Conservation (phyloP, 1,139 yeast genomes). For the Casaregolazyma suthepensis region DNA sequence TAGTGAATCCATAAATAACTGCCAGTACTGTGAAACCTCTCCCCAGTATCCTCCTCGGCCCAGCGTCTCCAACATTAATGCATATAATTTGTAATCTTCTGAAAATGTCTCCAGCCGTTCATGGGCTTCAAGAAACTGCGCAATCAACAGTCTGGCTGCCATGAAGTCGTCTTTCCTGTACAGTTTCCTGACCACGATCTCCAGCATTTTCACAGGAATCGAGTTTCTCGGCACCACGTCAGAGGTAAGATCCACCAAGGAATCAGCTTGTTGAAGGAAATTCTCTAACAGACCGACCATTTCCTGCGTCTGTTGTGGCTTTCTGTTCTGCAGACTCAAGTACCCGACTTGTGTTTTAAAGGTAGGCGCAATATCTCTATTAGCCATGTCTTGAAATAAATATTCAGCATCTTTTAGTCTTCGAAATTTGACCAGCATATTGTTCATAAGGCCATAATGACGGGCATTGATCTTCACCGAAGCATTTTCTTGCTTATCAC, state of each 20-base stretch:
- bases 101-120: not conserved
- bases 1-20: slow-evolving; percentile 11
- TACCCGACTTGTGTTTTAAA: slow-evolving; percentile 21
- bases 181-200: slow-evolving; percentile 13
- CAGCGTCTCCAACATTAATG: slow-evolving; percentile 13
- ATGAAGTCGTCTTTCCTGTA: slow-evolving; percentile 11
- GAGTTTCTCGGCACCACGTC: slow-evolving; percentile 21
- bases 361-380: slow-evolving; percentile 20
- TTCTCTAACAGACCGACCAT: slow-evolving; percentile 12
- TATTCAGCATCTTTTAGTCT: slow-evolving; percentile 15
- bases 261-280: slow-evolving; percentile 13
- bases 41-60: slow-evolving; percentile 15
- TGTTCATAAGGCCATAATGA: slow-evolving; percentile 27
- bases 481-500: slow-evolving; percentile 6
- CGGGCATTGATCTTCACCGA: slow-evolving; percentile 18
- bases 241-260: slow-evolving; percentile 23
- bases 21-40: slow-evolving; percentile 14
- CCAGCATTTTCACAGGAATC: slow-evolving; percentile 23
- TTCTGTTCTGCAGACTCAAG: slow-evolving; percentile 13
- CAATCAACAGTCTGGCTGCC: slow-evolving; percentile 14
- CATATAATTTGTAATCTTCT: slow-evolving; percentile 6
- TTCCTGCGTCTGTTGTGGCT: not conserved
- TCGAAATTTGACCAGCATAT: slow-evolving; percentile 14
- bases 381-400: slow-evolving; percentile 19
- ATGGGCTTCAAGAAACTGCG: slow-evolving; percentile 11